These are phyloP conservation scores for Colletotrichum phormii DNA, from an alignment of 2,329 filamentous ascomycete species.

Conservation along the genomic window DNA sequence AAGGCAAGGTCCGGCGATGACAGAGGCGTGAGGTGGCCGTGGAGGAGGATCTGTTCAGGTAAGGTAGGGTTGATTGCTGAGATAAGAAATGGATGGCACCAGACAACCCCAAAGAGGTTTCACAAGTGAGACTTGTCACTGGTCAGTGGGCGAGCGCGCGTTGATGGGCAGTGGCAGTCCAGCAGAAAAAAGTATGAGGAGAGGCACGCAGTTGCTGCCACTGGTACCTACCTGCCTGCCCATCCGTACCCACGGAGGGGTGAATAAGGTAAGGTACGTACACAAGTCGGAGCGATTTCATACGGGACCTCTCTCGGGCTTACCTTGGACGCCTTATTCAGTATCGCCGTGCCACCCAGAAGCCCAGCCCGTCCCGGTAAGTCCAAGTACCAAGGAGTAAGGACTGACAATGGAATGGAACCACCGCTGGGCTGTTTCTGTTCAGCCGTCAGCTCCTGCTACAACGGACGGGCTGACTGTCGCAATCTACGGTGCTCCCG, in stretches of 20 bases:
- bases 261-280: neutral
- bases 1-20: slow-evolving; percentile 32
- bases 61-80: slow-evolving; percentile 21
- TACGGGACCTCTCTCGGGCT: neutral
- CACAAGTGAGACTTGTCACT: slow-evolving; percentile 33
- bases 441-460: slow-evolving; percentile 17
- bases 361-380: neutral
- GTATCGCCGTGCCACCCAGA: neutral
- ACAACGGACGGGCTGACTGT: slow-evolving; percentile 1
- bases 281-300: neutral
- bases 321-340: neutral
- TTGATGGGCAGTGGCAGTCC: neutral
- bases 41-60: slow-evolving; percentile 16
- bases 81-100: slow-evolving; percentile 30
- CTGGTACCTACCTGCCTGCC: too few species aligned
- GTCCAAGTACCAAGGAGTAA: neutral
- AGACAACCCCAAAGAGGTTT: slow-evolving; percentile 23
- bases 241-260: too few species aligned
- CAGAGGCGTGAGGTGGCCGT: slow-evolving; percentile 10
- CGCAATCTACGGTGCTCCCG: neutral
- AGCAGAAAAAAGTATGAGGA: neutral
- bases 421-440: neutral
- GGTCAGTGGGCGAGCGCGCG: neutral
- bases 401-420: neutral
- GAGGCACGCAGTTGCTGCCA: neutral